Percentiles rank a stretch among this genome's conserved stretches.
Evolutionary conservation across 805 yeast species (phyloP).

Genomic region (Myxozyma melibiosi): DNA sequence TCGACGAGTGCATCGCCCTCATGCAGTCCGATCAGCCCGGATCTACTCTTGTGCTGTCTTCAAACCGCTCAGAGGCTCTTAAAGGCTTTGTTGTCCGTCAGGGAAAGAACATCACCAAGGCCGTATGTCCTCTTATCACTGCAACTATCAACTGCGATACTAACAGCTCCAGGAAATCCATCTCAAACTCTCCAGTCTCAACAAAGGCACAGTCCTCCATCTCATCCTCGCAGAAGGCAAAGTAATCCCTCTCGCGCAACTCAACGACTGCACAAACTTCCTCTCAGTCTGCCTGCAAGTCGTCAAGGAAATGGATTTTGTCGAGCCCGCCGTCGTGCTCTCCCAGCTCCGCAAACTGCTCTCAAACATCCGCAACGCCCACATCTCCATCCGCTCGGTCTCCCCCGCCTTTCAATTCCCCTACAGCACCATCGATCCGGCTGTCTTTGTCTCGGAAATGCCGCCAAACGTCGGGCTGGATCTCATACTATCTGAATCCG

Average conservation of each 20-base stretch:
- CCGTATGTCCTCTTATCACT: constrained; percentile 28
- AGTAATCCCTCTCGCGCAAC: constrained; percentile 23
- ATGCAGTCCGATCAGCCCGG: constrained; percentile 29
- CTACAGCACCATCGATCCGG: constrained; percentile 23
- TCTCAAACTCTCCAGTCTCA: constrained; percentile 26
- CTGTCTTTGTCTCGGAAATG: constrained; percentile 13
- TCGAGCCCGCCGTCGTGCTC: constrained; percentile 32
- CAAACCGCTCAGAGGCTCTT: constrained; percentile 33
- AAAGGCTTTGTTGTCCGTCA: constrained; percentile 32
- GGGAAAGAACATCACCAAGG: constrained; percentile 29
- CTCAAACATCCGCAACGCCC: constrained; percentile 30
- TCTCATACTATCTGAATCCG: constrained; percentile 28
- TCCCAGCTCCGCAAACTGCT: constrained; percentile 30
- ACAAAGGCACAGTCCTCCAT: constrained; percentile 22
- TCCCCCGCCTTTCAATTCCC: constrained; percentile 33
- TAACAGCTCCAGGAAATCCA: constrained; percentile 25
- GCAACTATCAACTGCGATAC: too few relatives aligned
- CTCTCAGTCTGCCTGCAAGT: constrained; percentile 23
- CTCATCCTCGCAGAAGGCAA: constrained; percentile 23
- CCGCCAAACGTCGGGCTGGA: constrained; percentile 26
- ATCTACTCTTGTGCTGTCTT: constrained; percentile 33
- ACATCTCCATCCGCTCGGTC: constrained; percentile 26
- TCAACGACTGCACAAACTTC: constrained; percentile 29
- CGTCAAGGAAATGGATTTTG: constrained; percentile 29
- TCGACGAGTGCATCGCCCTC: constrained; percentile 28